These are phyloP conservation scores for Hypoxylon fragiforme DNA, from an alignment of 495 filamentous ascomycete species.

Conservation along the genomic window DNA sequence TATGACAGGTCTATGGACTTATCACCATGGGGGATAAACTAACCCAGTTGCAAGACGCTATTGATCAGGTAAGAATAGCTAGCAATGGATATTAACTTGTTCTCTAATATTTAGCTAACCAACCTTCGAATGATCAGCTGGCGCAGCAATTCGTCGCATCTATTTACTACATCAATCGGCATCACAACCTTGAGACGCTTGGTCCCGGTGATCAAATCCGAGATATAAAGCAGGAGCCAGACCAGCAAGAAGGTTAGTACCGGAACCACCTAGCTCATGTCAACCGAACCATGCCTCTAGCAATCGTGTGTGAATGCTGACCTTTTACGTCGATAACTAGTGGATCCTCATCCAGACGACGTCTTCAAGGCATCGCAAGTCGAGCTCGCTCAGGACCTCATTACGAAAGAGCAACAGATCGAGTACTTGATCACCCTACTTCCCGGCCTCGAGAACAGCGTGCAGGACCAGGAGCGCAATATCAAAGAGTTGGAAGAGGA, in stretches of 20 bases:
- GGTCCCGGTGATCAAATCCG: conserved; percentile 60
- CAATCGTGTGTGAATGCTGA: conserved; percentile 3
- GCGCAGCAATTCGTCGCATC: conserved; percentile 86
- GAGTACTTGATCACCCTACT: conserved; percentile 80
- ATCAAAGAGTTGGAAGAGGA: conserved; percentile 78
- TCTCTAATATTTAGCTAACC: neutral
- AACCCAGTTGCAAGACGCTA: conserved; percentile 92
- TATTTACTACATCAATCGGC: conserved; percentile 78
- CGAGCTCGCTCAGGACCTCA: conserved; percentile 84
- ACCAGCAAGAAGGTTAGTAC: conserved; percentile 43
- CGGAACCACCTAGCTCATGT: neutral
- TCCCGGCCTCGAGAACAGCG: conserved; percentile 85
- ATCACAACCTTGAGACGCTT: conserved; percentile 75
- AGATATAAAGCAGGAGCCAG: conserved; percentile 55
- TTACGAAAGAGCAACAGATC: conserved; percentile 92
- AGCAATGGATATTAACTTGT: neutral
- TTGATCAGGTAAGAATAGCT: conserved; percentile 70
- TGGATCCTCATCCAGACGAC: conserved; percentile 64
- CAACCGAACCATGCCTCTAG: conserved; percentile 2
- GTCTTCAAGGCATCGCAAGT: conserved; percentile 70
- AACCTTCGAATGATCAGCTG: conserved; percentile 58
- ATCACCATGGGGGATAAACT: conserved; percentile 81
- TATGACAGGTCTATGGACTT: no score
- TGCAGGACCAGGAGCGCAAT: conserved; percentile 75
- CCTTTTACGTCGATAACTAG: conserved; percentile 31